Conservation (phyloP, 2,329 filamentous ascomycete genomes). For the Botrytis aclada region DNA sequence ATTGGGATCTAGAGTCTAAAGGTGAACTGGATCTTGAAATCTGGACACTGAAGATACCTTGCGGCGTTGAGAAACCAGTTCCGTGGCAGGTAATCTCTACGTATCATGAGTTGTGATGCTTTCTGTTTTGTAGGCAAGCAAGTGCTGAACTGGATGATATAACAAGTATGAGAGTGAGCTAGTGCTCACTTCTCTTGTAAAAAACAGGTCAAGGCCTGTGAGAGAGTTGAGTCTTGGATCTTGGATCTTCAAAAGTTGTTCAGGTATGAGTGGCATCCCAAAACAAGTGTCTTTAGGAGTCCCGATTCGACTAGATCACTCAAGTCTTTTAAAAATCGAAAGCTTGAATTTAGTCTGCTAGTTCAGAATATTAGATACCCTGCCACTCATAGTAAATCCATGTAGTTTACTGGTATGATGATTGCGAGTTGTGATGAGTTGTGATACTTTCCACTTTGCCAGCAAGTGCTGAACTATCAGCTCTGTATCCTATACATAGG, state of each 20-base stretch:
- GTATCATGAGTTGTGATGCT: background rate
- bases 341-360: background rate
- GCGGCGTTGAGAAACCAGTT: background rate
- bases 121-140: background rate
- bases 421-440: background rate
- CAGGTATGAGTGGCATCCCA: background rate
- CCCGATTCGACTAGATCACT: background rate
- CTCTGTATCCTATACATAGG: background rate
- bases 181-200: background rate
- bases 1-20: background rate
- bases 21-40: background rate
- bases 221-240: background rate
- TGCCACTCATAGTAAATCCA: background rate
- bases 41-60: background rate
- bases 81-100: background rate
- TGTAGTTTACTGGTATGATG: background rate
- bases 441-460: background rate
- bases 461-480: background rate
- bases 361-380: background rate
- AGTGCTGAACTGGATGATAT: background rate
- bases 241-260: background rate
- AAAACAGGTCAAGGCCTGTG: background rate
- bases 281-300: background rate
- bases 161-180: background rate
- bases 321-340: background rate